These are phyloP conservation scores for Paecilomyces dactylethromorphus DNA, from an alignment of 2,329 filamentous ascomycete genomes.

Conservation along the genomic window DNA sequence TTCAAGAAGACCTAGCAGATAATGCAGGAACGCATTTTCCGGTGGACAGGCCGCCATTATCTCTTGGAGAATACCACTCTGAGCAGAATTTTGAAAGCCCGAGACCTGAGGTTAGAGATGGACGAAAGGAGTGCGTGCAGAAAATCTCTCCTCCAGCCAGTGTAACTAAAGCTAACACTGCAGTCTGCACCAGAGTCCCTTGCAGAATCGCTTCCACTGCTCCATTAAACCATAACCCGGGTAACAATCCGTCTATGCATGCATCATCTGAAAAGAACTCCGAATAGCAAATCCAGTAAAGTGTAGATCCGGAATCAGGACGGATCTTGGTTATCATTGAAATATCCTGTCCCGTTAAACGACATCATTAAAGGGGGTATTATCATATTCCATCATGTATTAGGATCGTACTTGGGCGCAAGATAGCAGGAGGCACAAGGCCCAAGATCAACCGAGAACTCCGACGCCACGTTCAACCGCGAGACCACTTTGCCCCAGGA, in stretches of 20 bases:
- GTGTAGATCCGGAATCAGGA: neutral
- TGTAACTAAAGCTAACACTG: neutral
- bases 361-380: neutral
- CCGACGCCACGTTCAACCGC: neutral
- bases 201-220: neutral
- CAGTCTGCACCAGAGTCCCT: neutral
- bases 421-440: neutral
- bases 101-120: neutral
- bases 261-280: neutral
- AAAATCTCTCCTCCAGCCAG: neutral
- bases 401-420: neutral
- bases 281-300: neutral
- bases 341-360: neutral
- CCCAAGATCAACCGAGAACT: neutral
- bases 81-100: neutral
- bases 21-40: neutral
- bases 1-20: neutral
- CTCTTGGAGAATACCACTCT: neutral
- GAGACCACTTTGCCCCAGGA: neutral
- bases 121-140: neutral
- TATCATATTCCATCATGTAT: neutral
- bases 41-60: neutral
- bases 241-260: neutral
- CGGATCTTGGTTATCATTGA: neutral
- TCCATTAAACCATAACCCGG: neutral